A percentile compares a stretch with the other conserved stretches of the same genome.
These are phyloP conservation scores for Aciculosporium take DNA, from an alignment of 2,329 filamentous ascomycete genomes.

Conservation along the genomic window DNA sequence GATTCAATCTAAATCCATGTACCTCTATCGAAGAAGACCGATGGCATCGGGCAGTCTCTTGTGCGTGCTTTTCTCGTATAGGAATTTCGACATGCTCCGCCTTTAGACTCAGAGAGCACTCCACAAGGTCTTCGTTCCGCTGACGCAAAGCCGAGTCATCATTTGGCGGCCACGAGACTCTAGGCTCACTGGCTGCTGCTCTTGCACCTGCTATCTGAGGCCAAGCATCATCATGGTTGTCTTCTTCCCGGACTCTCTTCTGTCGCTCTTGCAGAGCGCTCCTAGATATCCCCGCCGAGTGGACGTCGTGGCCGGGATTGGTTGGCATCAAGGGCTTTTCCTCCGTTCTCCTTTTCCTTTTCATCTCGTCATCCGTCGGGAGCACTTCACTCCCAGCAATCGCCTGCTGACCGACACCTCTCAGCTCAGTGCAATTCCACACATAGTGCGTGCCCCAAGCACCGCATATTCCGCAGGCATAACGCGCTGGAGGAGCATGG, in stretches of 20 bases:
- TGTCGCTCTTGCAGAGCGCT: neutral
- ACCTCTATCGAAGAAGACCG: neutral
- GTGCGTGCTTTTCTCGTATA: neutral
- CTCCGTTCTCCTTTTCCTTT: neutral
- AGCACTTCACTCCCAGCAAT: neutral
- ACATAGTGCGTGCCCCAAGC: conserved; percentile 1
- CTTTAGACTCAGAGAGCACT: neutral
- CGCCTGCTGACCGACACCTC: neutral
- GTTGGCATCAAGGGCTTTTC: neutral
- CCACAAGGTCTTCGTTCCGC: neutral
- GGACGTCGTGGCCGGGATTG: neutral
- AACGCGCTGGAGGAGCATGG: neutral
- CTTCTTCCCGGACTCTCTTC: neutral
- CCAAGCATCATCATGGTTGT: neutral
- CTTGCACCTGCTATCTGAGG: neutral
- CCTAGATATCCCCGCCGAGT: neutral
- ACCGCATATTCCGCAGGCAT: conserved; percentile 4
- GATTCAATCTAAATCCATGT: neutral
- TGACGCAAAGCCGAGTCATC: neutral
- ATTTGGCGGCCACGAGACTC: neutral
- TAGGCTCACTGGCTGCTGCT: neutral
- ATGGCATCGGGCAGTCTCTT: neutral
- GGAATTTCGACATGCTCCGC: neutral
- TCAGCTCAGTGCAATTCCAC: conserved; percentile 1
- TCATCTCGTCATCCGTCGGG: neutral